Evolutionary conservation across 805 yeast species (phyloP).

Genomic region (Metschnikowia proteae): DNA sequence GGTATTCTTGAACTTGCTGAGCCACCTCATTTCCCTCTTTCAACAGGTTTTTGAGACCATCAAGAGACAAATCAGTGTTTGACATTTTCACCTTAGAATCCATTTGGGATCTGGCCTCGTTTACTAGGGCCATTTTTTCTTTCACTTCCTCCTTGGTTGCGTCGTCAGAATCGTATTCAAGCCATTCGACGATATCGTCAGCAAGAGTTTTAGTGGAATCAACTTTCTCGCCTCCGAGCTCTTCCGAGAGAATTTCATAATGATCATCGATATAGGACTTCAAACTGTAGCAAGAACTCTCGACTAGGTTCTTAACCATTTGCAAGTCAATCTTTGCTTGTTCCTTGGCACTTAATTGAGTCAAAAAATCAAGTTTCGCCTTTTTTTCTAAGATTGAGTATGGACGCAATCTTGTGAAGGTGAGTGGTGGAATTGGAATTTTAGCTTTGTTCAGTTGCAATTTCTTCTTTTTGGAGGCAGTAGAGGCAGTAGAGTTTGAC

Average conservation of each 20-base stretch:
- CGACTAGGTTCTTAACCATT: slow-evolving; percentile 63
- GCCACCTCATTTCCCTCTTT: slow-evolving; percentile 41
- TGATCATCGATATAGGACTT: slow-evolving; percentile 57
- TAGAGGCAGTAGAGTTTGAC: slow-evolving; percentile 15
- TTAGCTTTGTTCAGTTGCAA: slow-evolving; percentile 18
- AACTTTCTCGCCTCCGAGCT: slow-evolving; percentile 39
- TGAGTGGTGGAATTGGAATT: slow-evolving; percentile 43
- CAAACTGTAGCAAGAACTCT: slow-evolving; percentile 65
- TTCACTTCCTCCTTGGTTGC: slow-evolving; percentile 33
- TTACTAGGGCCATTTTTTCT: slow-evolving; percentile 23
- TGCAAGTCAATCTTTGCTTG: slow-evolving; percentile 50
- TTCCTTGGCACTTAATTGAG: slow-evolving; percentile 52
- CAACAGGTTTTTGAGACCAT: slow-evolving; percentile 43
- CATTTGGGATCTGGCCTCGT: slow-evolving; percentile 19
- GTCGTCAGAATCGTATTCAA: slow-evolving; percentile 65
- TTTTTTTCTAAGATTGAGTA: slow-evolving; percentile 38
- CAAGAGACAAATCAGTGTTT: slow-evolving; percentile 44
- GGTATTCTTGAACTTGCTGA: slow-evolving; percentile 40
- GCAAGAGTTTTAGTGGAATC: slow-evolving; percentile 32
- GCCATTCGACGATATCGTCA: slow-evolving; percentile 63
- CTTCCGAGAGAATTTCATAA: slow-evolving; percentile 34
- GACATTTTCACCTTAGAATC: slow-evolving; percentile 39
- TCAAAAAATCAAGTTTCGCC: slow-evolving; percentile 46
- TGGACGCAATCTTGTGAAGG: slow-evolving; percentile 38
- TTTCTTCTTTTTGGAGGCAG: slow-evolving; percentile 19